phyloP scores from a whole-genome alignment of 257 asterid species.

The Petunia axillaris region DNA sequence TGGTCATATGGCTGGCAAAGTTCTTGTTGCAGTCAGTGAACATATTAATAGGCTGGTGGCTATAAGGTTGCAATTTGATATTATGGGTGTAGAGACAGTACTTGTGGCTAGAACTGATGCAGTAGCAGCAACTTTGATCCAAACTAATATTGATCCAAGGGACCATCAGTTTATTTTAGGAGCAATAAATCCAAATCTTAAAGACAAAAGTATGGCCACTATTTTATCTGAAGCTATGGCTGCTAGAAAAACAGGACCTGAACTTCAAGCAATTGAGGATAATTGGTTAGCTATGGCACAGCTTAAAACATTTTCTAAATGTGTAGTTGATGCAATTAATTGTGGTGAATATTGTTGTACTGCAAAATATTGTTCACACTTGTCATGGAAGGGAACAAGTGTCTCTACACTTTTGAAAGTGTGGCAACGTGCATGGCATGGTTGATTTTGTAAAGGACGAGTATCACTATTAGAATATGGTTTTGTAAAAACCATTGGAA shows the following conservation, averaged over 20 bases:
- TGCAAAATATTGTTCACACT: too few species aligned
- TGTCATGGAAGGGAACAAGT: too few species aligned
- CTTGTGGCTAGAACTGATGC: conserved; percentile 89
- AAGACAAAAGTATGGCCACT: conserved; percentile 67
- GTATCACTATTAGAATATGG: too few species aligned
- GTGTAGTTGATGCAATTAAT: conserved; percentile 58
- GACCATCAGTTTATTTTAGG: conserved; percentile 90
- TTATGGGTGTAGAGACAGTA: conserved; percentile 90
- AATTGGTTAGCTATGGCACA: conserved; percentile 71
- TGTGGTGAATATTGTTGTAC: too few species aligned
- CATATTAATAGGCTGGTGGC: conserved; percentile 88
- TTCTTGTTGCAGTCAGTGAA: conserved; percentile 83
- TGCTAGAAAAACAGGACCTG: conserved; percentile 71
- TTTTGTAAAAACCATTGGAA: too few species aligned
- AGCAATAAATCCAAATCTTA: conserved; percentile 64
- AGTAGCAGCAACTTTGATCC: conserved; percentile 80
- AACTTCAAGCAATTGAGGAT: conserved; percentile 81
- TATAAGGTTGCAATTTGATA: conserved; percentile 87
- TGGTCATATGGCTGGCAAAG: conserved; percentile 99
- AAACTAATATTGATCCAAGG: conserved; percentile 75
- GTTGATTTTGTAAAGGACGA: too few species aligned
- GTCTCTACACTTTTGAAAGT: too few species aligned
- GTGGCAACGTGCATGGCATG: too few species aligned
- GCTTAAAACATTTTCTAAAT: conserved; percentile 69
- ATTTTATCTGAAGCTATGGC: conserved; percentile 72